phyloP scores from a whole-genome alignment of 2,329 filamentous ascomycete species.

The Stemphylium lycopersici region DNA sequence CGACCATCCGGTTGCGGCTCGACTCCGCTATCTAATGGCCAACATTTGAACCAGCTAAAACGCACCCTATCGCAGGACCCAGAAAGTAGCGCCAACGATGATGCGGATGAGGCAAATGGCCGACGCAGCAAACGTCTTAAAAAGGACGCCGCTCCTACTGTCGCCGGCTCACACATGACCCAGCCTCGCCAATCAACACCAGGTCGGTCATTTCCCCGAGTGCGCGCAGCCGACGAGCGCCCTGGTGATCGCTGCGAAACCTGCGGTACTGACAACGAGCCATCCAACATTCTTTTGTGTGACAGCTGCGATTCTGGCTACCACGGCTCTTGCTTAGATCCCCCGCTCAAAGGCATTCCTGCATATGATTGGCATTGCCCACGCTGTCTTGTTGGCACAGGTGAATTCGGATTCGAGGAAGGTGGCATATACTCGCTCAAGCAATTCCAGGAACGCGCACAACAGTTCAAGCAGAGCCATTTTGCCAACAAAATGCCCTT shows the following conservation, averaged over 20 bases:
- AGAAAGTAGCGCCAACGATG: slow-evolving; percentile 67
- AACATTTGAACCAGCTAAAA: slow-evolving; percentile 69
- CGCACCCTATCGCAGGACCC: slow-evolving; percentile 66
- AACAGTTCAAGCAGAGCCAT: slow-evolving; percentile 92
- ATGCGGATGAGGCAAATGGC: slow-evolving; percentile 53
- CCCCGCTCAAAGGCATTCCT: slow-evolving; percentile 76
- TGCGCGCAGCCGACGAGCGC: slow-evolving; percentile 60
- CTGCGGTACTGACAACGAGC: slow-evolving; percentile 80
- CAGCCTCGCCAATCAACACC: slow-evolving; percentile 83
- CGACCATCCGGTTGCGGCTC: slow-evolving; percentile 56
- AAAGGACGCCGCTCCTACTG: slow-evolving; percentile 77
- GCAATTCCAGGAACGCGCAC: slow-evolving; percentile 95
- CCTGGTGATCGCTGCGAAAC: slow-evolving; percentile 79
- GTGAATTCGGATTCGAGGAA: slow-evolving; percentile 97
- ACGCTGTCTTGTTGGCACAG: slow-evolving; percentile 91
- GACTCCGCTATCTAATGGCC: slow-evolving; percentile 59
- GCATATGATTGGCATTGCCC: slow-evolving; percentile 96
- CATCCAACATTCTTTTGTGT: slow-evolving; percentile 74
- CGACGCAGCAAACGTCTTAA: slow-evolving; percentile 92
- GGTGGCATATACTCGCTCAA: slow-evolving; percentile 93
- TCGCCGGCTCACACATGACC: slow-evolving; percentile 96
- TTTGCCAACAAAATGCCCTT: slow-evolving; percentile 90
- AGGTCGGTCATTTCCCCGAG: slow-evolving; percentile 61
- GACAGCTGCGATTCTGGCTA: slow-evolving; percentile 91
- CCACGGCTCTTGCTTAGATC: slow-evolving; percentile 88